Evolutionary conservation across 768 basidiomycete species (phyloP).

Genomic region (Leccinum broughii): DNA sequence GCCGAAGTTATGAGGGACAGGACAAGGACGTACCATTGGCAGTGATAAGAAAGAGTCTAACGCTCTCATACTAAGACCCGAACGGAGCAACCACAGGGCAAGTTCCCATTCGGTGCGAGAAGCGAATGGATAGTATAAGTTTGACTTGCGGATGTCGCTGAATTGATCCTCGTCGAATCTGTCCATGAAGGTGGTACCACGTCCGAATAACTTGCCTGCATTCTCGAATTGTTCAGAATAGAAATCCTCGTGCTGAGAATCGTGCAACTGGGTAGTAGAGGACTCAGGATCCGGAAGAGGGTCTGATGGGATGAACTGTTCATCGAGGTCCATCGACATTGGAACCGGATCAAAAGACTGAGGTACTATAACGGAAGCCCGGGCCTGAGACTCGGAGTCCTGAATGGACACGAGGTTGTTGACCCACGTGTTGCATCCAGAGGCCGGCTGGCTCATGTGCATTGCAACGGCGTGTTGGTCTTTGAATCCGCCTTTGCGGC

Average conservation of each 20-base stretch:
- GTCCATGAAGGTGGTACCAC: neutral
- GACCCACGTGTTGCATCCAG: too few relatives aligned
- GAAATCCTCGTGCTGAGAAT: neutral
- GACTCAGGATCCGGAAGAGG: neutral
- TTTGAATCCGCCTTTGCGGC: neutral
- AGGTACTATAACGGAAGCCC: too few relatives aligned
- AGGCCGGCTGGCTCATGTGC: too few relatives aligned
- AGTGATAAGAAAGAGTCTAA: neutral
- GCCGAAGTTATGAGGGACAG: neutral
- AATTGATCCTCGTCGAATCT: neutral
- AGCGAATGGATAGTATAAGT: neutral
- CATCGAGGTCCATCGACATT: too few relatives aligned
- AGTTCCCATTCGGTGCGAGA: too few relatives aligned
- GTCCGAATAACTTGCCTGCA: neutral
- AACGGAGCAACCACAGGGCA: too few relatives aligned
- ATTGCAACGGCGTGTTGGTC: neutral
- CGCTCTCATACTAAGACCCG: neutral
- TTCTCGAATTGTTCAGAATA: neutral
- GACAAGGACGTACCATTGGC: neutral
- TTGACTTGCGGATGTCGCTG: neutral
- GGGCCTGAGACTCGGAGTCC: too few relatives aligned
- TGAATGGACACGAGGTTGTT: neutral
- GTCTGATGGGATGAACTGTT: too few relatives aligned
- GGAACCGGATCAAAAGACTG: too few relatives aligned
- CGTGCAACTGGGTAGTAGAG: neutral